Percentiles rank a stretch among this genome's conserved stretches.
Conservation (phyloP, 2,329 filamentous ascomycete species). For the Colletotrichum noveboracense region DNA sequence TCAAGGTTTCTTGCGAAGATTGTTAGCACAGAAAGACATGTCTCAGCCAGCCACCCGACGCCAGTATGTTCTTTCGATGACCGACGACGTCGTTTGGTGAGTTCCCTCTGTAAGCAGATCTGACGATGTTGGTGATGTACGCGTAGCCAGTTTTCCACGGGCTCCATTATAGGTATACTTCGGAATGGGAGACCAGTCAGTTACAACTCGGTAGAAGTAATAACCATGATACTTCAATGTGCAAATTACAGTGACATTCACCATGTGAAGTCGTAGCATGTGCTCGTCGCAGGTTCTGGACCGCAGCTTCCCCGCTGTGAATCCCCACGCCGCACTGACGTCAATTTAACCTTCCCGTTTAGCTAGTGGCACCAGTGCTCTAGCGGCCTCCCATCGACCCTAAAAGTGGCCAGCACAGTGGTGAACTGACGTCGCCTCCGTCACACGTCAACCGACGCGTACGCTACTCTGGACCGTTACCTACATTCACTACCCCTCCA, state of each 20-base stretch:
- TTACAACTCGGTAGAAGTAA: no score
- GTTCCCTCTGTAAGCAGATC: no score
- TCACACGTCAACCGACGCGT: neutral
- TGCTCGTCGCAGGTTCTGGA: neutral
- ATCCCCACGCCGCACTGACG: conserved; percentile 6
- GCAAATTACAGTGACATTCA: neutral
- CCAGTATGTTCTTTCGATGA: no score
- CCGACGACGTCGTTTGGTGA: no score
- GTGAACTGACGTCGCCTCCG: conserved; percentile 10
- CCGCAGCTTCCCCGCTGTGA: neutral
- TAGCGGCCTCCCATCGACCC: neutral
- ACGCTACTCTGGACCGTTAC: neutral
- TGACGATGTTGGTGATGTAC: no score
- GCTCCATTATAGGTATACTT: no score
- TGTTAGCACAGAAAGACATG: no score
- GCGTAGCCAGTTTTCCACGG: no score
- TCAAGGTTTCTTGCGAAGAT: no score
- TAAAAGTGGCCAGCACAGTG: neutral
- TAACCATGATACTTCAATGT: no score
- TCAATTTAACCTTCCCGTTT: conserved; percentile 12
- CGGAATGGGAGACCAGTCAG: no score
- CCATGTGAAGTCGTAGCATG: neutral
- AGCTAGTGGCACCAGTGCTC: neutral
- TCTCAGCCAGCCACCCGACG: no score
- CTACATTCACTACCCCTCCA: neutral